Evolutionary conservation across 2,329 filamentous ascomycete genomes (phyloP).

Genomic region (Cryoendolithus antarcticus): DNA sequence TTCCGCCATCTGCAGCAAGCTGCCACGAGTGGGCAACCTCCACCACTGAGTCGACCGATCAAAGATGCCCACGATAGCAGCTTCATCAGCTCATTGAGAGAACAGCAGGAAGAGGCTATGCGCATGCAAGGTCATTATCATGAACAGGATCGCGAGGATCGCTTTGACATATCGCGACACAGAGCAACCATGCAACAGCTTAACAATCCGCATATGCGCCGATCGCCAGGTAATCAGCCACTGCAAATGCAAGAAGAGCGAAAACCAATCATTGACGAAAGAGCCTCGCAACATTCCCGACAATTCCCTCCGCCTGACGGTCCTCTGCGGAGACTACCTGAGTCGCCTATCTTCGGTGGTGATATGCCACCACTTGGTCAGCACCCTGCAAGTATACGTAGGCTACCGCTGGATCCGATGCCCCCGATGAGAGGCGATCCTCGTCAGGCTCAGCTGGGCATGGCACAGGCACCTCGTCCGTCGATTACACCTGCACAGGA

Average conservation of each 20-base stretch:
- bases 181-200: slow-evolving; percentile 9
- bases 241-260: slow-evolving; percentile 14
- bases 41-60: slow-evolving; percentile 6
- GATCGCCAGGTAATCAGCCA: slow-evolving; percentile 15
- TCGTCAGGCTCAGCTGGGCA: slow-evolving; percentile 16
- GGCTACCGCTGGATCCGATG: slow-evolving; percentile 15
- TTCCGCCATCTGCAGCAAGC: slow-evolving; percentile 12
- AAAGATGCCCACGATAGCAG: slow-evolving; percentile 10
- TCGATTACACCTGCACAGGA: slow-evolving; percentile 5
- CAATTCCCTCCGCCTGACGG: slow-evolving; percentile 9
- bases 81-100: slow-evolving; percentile 16
- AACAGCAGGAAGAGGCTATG: slow-evolving; percentile 22
- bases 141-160: slow-evolving; percentile 14
- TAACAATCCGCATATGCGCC: slow-evolving; percentile 10
- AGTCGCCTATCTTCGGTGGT: slow-evolving; percentile 8
- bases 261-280: slow-evolving; percentile 18
- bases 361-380: too few relatives aligned
- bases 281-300: slow-evolving; percentile 16
- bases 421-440: slow-evolving; percentile 20
- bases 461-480: slow-evolving; percentile 5
- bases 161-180: slow-evolving; percentile 14
- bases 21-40: slow-evolving; percentile 12
- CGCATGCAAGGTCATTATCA: slow-evolving; percentile 15
- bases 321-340: slow-evolving; percentile 10
- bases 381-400: background rate